Percentiles rank a stretch among this genome's conserved stretches.
phyloP scores from a whole-genome alignment of 176 grass and related monocot genomes.

The Avena sativa region DNA sequence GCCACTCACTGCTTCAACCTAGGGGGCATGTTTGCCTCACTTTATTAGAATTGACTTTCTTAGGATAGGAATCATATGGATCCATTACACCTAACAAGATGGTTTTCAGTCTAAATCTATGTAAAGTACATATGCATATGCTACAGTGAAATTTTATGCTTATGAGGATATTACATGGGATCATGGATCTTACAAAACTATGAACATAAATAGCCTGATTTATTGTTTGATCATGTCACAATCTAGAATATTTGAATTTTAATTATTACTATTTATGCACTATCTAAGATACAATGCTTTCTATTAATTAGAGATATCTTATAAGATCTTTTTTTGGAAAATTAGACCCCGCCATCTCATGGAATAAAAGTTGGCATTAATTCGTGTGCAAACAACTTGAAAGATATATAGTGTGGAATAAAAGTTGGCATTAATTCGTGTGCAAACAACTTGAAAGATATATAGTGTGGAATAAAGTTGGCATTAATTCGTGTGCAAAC shows the following conservation, averaged over 20 bases:
- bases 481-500: background rate
- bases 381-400: no score
- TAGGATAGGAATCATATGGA: background rate
- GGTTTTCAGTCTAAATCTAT: background rate
- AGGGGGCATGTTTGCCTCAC: background rate
- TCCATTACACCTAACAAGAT: background rate
- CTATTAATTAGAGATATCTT: background rate
- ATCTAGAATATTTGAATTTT: background rate
- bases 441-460: background rate
- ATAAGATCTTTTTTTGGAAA: background rate
- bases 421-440: background rate
- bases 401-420: background rate
- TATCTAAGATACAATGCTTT: background rate
- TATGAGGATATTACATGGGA: background rate
- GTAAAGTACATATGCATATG: background rate
- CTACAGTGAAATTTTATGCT: background rate
- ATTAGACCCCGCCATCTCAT: background rate
- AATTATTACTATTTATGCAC: background rate
- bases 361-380: no score
- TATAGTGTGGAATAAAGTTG: background rate
- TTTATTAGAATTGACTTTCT: background rate
- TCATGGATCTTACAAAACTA: background rate
- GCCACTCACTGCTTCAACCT: slow-evolving; percentile 18
- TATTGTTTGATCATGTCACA: background rate
- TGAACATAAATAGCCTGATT: background rate